phyloP scores from a whole-genome alignment of 2,329 filamentous ascomycete species.

The Claviceps pazoutovae region DNA sequence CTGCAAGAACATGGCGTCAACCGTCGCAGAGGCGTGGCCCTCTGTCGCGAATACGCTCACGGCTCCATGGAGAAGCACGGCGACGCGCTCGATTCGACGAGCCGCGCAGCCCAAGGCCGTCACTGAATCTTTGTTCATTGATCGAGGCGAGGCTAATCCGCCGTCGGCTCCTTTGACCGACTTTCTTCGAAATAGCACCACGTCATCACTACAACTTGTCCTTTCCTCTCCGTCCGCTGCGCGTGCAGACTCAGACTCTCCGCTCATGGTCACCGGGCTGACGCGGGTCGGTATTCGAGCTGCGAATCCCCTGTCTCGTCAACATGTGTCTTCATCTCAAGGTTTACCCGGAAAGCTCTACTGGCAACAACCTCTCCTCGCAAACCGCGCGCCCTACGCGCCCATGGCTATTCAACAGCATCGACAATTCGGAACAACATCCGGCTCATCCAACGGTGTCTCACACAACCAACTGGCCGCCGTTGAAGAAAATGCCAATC shows the following conservation, averaged over 20 bases:
- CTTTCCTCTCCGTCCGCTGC: neutral
- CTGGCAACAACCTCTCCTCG: slow-evolving; percentile 10
- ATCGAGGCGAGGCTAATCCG: slow-evolving; percentile 7
- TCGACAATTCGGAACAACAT: slow-evolving; percentile 16
- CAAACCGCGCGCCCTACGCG: slow-evolving; percentile 8
- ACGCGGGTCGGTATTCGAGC: slow-evolving; percentile 17
- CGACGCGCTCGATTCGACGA: slow-evolving; percentile 4
- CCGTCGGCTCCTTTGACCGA: slow-evolving; percentile 13
- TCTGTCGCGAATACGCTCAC: slow-evolving; percentile 28
- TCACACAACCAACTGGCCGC: slow-evolving; percentile 61
- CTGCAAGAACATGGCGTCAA: slow-evolving; percentile 26
- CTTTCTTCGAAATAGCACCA: slow-evolving; percentile 14
- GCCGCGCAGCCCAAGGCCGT: slow-evolving; percentile 4
- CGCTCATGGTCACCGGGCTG: slow-evolving; percentile 12
- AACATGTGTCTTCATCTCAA: slow-evolving; percentile 12
- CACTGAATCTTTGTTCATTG: neutral
- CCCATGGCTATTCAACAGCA: slow-evolving; percentile 10
- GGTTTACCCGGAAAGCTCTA: slow-evolving; percentile 5
- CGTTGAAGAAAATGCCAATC: slow-evolving; percentile 82
- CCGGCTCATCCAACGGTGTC: slow-evolving; percentile 33
- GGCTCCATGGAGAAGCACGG: slow-evolving; percentile 18
- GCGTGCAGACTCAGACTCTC: slow-evolving; percentile 7
- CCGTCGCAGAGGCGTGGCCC: slow-evolving; percentile 31
- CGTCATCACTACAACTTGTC: neutral
- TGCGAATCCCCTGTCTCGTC: slow-evolving; percentile 15